A percentile compares a stretch with the other conserved stretches of the same genome.
phyloP scores from a whole-genome alignment of 2,329 filamentous ascomycete genomes.

The Coniochaeta prunicola region DNA sequence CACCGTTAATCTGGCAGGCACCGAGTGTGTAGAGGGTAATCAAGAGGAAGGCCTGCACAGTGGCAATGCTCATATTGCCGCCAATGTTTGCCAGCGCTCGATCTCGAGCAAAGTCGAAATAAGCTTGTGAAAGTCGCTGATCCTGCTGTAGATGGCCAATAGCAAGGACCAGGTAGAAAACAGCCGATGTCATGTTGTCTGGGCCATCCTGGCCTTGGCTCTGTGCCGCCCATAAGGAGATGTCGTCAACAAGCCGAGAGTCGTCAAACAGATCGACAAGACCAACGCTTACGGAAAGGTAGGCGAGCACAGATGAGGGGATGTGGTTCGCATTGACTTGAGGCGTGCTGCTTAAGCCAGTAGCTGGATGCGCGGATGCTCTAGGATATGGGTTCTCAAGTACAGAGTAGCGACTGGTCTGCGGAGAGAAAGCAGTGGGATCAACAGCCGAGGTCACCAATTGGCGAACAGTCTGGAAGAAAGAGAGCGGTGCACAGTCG shows the following conservation, averaged over 20 bases:
- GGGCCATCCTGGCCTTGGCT: conserved; percentile 20
- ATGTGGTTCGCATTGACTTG: conserved; percentile 19
- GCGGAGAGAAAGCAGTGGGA: conserved; percentile 41
- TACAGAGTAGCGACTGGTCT: conserved; percentile 41
- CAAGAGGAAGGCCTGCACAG: conserved; percentile 42
- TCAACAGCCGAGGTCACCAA: conserved; percentile 42
- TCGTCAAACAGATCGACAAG: conserved; percentile 42
- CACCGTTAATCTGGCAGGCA: conserved; percentile 47
- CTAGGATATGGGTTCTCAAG: conserved; percentile 33
- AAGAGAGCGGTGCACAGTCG: conserved; percentile 47
- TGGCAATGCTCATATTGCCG: conserved; percentile 39
- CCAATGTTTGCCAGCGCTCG: conserved; percentile 36
- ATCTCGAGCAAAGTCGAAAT: conserved; percentile 42
- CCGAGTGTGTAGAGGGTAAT: conserved; percentile 47
- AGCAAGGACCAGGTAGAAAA: conserved; percentile 43
- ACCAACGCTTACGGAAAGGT: conserved; percentile 33
- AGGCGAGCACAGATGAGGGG: conserved; percentile 23
- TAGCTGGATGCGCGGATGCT: background rate
- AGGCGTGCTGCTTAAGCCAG: conserved; percentile 11
- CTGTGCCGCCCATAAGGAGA: conserved; percentile 33
- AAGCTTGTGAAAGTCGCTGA: conserved; percentile 32
- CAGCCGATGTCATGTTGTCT: conserved; percentile 30
- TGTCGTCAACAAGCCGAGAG: conserved; percentile 27
- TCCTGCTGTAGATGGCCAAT: conserved; percentile 38
- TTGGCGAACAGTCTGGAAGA: conserved; percentile 47